Evolutionary conservation across 2,329 filamentous ascomycete genomes (phyloP), one percentile per base, ranked within the genome.

Genomic region (Fusarium scirpi): DNA sequence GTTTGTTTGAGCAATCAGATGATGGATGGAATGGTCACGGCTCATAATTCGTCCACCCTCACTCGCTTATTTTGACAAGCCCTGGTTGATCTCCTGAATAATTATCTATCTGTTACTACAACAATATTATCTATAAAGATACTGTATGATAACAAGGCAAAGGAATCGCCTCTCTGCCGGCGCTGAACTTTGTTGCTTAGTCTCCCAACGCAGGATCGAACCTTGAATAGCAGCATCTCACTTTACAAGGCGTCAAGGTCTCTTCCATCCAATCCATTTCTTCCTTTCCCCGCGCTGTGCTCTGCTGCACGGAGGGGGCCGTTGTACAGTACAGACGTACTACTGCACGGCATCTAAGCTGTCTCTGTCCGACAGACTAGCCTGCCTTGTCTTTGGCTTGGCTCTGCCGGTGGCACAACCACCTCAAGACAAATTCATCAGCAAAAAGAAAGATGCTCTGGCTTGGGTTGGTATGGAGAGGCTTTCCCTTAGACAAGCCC

Each of bases 111-210:
- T 68, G 25, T 32, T 46, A 12, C 49, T 67, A 22, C n/a, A 30
- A 12, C 22, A 48, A n/a, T 13, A 9, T 13, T 20, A 52, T 16
- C 24, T 27, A 32, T 65, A 34, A 30, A 22, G n/a, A 38, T 38
- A 49, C 58, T 59, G 54, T 48, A 49, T 51, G 20, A 24, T 25
- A 49, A 16, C 58, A 45, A 62, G 56, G 41, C 58, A 55, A 52
- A 55, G n/a, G 32, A 38, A 69, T 70, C 60, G 58, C 41, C 60
- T 62, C 49, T 54, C 46, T 46, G 47, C 59, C 18, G 70, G 66
- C 66, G 58, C 56, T 60, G 67, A 74, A 74, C 72, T 73, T 53
- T 75, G 65, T 66, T 70, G 44, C 41, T 58, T 69, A 71, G 71
- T 58, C 52, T 61, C 20, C 15, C 16, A 32, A 30, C 58, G 48